Conservation (phyloP, 192 early-diverging fungal genomes). For the Linnemannia exigua region DNA sequence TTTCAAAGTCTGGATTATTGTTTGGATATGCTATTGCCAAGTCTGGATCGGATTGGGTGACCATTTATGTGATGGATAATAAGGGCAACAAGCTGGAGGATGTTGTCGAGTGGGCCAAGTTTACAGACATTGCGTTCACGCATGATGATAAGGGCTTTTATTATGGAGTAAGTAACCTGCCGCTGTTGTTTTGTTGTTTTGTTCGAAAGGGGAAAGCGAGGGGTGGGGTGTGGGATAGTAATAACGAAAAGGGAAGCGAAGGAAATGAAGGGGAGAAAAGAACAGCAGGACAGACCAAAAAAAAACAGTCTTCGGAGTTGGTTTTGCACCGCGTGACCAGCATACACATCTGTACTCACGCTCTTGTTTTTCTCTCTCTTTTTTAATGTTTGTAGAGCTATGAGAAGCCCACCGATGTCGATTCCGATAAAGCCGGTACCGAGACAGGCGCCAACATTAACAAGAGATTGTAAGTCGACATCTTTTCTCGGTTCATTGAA, state of each 20-base stretch:
- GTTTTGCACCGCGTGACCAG: not conserved
- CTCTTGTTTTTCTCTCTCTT: not conserved
- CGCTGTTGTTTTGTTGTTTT: not conserved
- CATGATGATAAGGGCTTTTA: conserved; percentile 82
- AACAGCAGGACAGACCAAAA: not conserved
- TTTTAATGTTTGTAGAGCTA: conserved; percentile 26
- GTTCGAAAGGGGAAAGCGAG: not conserved
- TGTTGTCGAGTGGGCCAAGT: conserved; percentile 69
- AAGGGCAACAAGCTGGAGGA: conserved; percentile 57
- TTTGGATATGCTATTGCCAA: conserved; percentile 69
- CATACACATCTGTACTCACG: not conserved
- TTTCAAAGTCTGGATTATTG: conserved; percentile 70
- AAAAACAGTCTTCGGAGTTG: not conserved
- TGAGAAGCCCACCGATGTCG: conserved; percentile 45
- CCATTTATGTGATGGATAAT: conserved; percentile 62
- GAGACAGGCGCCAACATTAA: conserved; percentile 37
- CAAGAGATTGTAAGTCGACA: conserved; percentile 35
- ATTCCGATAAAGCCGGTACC: conserved; percentile 24
- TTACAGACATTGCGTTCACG: conserved; percentile 68
- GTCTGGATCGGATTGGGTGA: conserved; percentile 81
- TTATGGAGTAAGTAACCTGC: conserved; percentile 58
- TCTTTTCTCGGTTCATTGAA: conserved; percentile 9
- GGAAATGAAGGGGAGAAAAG: not conserved
- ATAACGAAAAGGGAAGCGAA: not conserved
- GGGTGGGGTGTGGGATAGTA: not conserved